These are phyloP conservation scores for Psilocybe cyanescens DNA, from an alignment of 768 basidiomycete genomes.

Conservation along the genomic window DNA sequence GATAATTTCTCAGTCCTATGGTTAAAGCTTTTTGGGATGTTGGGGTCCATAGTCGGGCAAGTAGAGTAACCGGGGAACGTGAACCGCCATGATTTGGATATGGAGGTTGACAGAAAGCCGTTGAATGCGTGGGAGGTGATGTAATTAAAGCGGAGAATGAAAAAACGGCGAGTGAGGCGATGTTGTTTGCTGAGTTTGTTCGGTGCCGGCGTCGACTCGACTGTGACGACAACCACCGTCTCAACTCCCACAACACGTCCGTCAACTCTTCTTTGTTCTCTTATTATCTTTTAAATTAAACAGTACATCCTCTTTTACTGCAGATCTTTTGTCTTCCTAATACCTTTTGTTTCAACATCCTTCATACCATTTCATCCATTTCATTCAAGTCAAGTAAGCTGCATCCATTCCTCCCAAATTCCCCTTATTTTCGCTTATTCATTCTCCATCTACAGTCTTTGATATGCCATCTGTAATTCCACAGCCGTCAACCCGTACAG, in stretches of 20 bases:
- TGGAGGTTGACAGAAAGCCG: not conserved
- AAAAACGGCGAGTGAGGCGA: constrained; percentile 17
- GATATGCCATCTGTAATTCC: constrained; percentile 51
- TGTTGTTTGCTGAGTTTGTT: constrained; percentile 28
- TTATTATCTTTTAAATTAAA: constrained; percentile 17
- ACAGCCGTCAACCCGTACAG: constrained; percentile 35
- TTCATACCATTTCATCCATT: constrained; percentile 27
- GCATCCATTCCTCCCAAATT: not conserved
- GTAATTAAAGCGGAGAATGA: constrained; percentile 24
- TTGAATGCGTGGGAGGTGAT: constrained; percentile 3
- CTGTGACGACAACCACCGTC: constrained; percentile 29
- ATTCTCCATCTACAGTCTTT: constrained; percentile 14
- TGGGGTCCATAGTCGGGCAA: constrained; percentile 41
- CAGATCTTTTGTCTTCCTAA: constrained; percentile 5
- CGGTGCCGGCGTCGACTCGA: constrained; percentile 33
- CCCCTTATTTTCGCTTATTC: constrained; percentile 1
- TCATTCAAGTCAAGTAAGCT: constrained; percentile 39
- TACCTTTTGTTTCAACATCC: constrained; percentile 25
- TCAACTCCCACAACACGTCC: constrained; percentile 20
- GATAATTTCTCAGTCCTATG: constrained; percentile 54
- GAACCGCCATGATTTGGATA: constrained; percentile 17
- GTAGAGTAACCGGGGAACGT: constrained; percentile 9
- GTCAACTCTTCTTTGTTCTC: constrained; percentile 8
- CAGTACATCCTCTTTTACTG: constrained; percentile 1
- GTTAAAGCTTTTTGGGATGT: constrained; percentile 48